Base-by-base conservation (phyloP, 1,284 basidiomycete genomes). In the Clitocybe nebularis region DNA sequence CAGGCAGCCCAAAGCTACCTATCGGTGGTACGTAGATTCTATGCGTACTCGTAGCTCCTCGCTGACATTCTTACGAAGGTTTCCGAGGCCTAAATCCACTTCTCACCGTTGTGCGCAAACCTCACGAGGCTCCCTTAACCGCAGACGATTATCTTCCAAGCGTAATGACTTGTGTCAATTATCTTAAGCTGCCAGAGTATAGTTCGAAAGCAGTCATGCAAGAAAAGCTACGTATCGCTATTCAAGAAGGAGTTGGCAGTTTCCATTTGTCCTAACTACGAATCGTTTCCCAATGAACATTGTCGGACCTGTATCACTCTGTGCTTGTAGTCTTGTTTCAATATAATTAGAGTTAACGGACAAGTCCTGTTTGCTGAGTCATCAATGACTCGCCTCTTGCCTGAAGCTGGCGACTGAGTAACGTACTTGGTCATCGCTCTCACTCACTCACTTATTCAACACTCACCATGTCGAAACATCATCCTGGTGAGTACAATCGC, bases 151-250 rank as follows among this genome's bases (percentile, higher is more conserved):
- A 96, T 61, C 72, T 99, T 28, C 95, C 95, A 0, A 94, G 91
- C 60, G 94, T 98, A 34, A 98, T 98, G 95, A 98, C 95, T 7
- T 99, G 95, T 62, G 94, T 95, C 52, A 96, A 97, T 66, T 95
- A 94, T 60, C 71, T 97, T 59, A 97, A 97, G 65, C 69, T 96
- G 54, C 93, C 93, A 1, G 91, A 95, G 59, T 97, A 96, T 62
- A 90, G 88, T 44, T 81, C 82, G 26, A 91, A 88, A 64, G 75
- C 72, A 26, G 78, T 90, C 29, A 84, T 95, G 78, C 74, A 71
- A 50, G 80, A 87, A 61, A 93, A 92, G 61, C 63, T 97, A 45
- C 68, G 72, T 45, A 72, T 80, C 13, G 93, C 93, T 19, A 92
- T 94, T 70, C 76, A 79, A 55, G 93, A 96, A 65, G 93, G 93